Conservation (phyloP, 1,284 basidiomycete species). For the Sanghuangporus weigelae region DNA sequence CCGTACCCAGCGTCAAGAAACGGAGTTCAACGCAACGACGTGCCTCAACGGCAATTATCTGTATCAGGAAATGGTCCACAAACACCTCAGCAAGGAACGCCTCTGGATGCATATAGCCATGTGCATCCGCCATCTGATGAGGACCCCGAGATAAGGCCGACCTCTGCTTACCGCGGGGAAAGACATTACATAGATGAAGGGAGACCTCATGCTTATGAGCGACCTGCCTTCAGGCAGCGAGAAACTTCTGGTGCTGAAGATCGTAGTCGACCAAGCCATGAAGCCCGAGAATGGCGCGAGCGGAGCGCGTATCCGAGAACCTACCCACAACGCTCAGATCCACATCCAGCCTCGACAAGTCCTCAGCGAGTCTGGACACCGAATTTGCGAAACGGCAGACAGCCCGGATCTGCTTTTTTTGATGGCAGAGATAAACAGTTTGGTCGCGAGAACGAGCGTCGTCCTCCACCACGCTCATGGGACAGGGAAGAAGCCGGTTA, state of each 20-base stretch:
- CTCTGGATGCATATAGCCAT: background rate
- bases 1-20: background rate
- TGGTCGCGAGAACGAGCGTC: slow-evolving; percentile 11
- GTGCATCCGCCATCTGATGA: background rate
- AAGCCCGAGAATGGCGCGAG: slow-evolving; percentile 16
- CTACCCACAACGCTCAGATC: background rate
- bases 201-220: background rate
- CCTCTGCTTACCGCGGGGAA: slow-evolving; percentile 1
- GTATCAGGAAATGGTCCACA: background rate
- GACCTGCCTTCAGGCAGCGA: background rate
- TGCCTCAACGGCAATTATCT: background rate
- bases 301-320: slow-evolving; percentile 5
- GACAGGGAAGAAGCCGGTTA: slow-evolving; percentile 10
- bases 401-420: background rate
- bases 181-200: background rate
- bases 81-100: background rate
- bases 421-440: slow-evolving; percentile 5
- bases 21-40: background rate
- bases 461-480: slow-evolving; percentile 14
- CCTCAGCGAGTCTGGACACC: slow-evolving; percentile 8
- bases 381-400: slow-evolving; percentile 2
- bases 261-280: slow-evolving; percentile 4
- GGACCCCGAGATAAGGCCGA: background rate
- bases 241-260: background rate
- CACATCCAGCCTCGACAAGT: background rate